Base-by-base conservation (phyloP, 2,329 filamentous ascomycete species). In the Stagonosporopsis chrysanthemi region DNA sequence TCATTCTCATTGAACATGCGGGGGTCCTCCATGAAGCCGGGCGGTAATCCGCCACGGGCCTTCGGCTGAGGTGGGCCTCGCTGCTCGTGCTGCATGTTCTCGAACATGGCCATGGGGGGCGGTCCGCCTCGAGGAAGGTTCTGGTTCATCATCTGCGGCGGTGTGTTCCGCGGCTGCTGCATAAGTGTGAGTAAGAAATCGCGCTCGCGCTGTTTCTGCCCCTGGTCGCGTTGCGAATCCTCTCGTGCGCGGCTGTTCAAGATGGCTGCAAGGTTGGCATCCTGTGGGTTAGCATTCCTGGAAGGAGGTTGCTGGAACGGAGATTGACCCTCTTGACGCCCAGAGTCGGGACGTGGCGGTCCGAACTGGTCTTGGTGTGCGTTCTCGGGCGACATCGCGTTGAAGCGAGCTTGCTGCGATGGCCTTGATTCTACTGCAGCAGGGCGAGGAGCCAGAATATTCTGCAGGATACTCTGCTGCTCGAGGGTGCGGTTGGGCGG, bases 161-260 rank as follows among this genome's bases (percentile, higher is more conserved):
- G 72, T 2, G 73, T 75, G 26, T 56, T 65, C 19, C 71, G 68
- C 4, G 82, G 79, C 68, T 84, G 82, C 65, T 89, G 86, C 90
- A 97, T 95, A 28, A 97, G 82, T 60, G 88, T 90, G 77, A 96
- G 90, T 45, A 97, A 80, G 72, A 95, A 93, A 63, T 96, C 90
- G n/a, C 89, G 86, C 66, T 94, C 72, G 28, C 90, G 66, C 82
- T 86, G 72, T 84, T 88, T 71, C 80, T 69, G 60, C 61, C 70
- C 61, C 73, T 66, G 76, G 31, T 75, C 63, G 73, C 67, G 77
- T 15, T 73, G 70, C 9, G 72, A 59, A 43, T 77, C 72, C 38
- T 68, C 79, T 52, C 66, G 64, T 5, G 60, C 79, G 70, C 73
- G 75, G 41, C 73, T 73, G 35, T 76, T 79, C 60, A 75, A 73